Conservation (phyloP, 169 alveolate genomes). For the Perkinsus marinus region DNA sequence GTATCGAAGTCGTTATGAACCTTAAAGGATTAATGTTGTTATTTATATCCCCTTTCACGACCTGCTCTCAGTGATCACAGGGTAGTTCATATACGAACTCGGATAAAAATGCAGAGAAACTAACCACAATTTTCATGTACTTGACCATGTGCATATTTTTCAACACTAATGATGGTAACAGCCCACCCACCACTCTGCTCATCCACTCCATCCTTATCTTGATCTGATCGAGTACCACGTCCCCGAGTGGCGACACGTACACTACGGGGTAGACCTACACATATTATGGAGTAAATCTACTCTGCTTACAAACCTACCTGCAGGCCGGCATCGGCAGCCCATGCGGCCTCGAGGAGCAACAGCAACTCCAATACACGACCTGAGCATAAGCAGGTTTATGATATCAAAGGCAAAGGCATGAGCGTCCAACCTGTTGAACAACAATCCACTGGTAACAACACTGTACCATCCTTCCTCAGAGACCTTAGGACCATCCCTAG, state of each 20-base stretch:
- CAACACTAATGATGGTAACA: too few species aligned
- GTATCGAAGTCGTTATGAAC: neutral
- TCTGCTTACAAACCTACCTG: too few species aligned
- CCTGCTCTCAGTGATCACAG: neutral
- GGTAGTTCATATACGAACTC: neutral
- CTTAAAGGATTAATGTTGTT: neutral
- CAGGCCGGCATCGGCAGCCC: neutral
- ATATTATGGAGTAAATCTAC: too few species aligned
- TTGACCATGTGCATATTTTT: too few species aligned
- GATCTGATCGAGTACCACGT: neutral
- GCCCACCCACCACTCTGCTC: neutral
- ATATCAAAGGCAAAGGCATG: too few species aligned
- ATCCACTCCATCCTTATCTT: neutral
- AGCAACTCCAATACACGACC: neutral
- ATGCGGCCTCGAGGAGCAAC: neutral
- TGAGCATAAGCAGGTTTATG: neutral
- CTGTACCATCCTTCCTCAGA: neutral
- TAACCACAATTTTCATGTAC: too few species aligned
- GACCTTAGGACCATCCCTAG: neutral
- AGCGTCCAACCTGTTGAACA: neutral
- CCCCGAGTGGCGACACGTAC: neutral
- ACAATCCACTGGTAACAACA: neutral
- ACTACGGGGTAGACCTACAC: neutral
- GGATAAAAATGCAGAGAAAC: too few species aligned
- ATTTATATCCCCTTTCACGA: neutral